phyloP scores from a whole-genome alignment of 495 filamentous ascomycete genomes.

The Friedmanniomyces simplex region DNA sequence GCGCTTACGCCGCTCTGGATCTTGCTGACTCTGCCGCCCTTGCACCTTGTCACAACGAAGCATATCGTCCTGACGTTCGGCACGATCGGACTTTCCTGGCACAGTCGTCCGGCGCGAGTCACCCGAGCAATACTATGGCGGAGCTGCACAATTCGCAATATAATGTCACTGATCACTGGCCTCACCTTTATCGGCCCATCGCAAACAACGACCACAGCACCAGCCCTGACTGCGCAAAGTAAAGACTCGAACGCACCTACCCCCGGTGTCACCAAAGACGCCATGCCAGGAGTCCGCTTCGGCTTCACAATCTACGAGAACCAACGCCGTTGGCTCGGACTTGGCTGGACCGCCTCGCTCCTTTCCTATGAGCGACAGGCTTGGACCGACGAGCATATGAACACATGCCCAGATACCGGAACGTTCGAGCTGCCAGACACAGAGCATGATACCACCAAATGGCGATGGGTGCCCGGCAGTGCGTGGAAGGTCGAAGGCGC shows the following conservation, averaged over 20 bases:
- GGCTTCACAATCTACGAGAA: constrained; percentile 96
- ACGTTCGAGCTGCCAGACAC: constrained; percentile 82
- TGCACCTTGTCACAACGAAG: constrained; percentile 77
- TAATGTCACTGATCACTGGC: constrained; percentile 63
- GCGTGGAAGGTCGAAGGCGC: constrained; percentile 83
- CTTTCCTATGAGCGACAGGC: constrained; percentile 78
- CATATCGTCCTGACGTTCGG: constrained; percentile 69
- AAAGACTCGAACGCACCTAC: not conserved
- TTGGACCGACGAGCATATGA: constrained; percentile 95
- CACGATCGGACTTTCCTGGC: constrained; percentile 78
- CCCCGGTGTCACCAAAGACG: constrained; percentile 3
- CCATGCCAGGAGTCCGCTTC: constrained; percentile 62
- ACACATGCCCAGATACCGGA: constrained; percentile 63
- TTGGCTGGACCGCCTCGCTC: constrained; percentile 87
- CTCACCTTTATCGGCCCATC: constrained; percentile 46
- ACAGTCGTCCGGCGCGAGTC: constrained; percentile 77
- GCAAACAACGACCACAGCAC: constrained; percentile 21
- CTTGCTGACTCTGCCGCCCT: constrained; percentile 63
- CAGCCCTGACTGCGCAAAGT: not conserved
- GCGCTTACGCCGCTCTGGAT: constrained; percentile 84
- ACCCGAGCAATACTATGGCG: constrained; percentile 85
- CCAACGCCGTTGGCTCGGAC: constrained; percentile 85
- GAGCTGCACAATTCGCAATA: constrained; percentile 57
- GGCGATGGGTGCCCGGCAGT: constrained; percentile 78
- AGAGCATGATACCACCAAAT: constrained; percentile 65